phyloP scores from a whole-genome alignment of 2,329 filamentous ascomycete species.

The Tolypocladium nubicola region DNA sequence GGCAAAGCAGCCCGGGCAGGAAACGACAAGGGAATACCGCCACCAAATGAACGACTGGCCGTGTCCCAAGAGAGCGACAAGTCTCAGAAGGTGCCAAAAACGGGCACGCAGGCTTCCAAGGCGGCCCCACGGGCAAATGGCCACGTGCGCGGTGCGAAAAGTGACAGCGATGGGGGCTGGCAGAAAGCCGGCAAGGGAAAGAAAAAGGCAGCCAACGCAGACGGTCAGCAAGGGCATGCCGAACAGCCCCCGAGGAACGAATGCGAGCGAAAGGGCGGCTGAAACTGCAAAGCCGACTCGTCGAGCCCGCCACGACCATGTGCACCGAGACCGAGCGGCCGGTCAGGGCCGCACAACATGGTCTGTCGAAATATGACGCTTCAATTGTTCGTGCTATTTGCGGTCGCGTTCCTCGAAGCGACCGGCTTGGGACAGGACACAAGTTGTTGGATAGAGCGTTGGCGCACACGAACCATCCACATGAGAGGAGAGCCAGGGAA shows the following conservation, averaged over 20 bases:
- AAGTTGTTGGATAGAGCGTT: not conserved
- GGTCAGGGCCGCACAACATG: not conserved
- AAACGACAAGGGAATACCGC: not conserved
- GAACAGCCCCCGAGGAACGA: slow-evolving; percentile 49
- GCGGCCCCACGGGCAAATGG: slow-evolving; percentile 39
- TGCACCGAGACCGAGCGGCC: not conserved
- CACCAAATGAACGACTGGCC: not conserved
- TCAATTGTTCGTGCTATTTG: not conserved
- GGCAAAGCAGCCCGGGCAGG: not conserved
- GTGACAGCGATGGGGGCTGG: slow-evolving; percentile 45
- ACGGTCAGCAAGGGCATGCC: slow-evolving; percentile 23
- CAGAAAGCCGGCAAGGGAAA: slow-evolving; percentile 44
- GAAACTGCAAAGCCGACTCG: slow-evolving; percentile 12
- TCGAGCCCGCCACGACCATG: not conserved
- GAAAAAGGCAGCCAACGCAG: slow-evolving; percentile 33
- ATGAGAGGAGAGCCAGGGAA: not conserved
- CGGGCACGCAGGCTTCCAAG: slow-evolving; percentile 15
- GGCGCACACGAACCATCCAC: not conserved
- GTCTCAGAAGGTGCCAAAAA: slow-evolving; percentile 12
- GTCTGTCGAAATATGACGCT: not conserved
- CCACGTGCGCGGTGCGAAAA: slow-evolving; percentile 42
- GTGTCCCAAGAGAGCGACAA: slow-evolving; percentile 11
- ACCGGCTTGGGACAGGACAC: not conserved
- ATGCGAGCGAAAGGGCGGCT: slow-evolving; percentile 54
- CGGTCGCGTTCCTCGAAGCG: not conserved